These are phyloP conservation scores for Thelephora aurantiotincta DNA, from an alignment of 768 basidiomycete genomes.

Conservation along the genomic window DNA sequence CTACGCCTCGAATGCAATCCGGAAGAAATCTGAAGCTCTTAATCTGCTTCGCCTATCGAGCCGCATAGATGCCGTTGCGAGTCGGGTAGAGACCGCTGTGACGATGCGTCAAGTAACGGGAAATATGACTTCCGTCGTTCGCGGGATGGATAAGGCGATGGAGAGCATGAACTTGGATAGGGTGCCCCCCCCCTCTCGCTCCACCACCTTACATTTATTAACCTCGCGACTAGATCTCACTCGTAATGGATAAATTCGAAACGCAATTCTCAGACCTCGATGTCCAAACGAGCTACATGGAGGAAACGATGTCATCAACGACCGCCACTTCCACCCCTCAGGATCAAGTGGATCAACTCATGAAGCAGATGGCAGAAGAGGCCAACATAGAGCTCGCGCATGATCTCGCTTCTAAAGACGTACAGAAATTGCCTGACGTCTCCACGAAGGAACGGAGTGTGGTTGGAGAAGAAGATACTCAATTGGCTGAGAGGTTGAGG, in stretches of 20 bases:
- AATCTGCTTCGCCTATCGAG: slow-evolving; percentile 85
- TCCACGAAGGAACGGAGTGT: slow-evolving; percentile 28
- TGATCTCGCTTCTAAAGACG: slow-evolving; percentile 58
- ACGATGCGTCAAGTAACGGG: slow-evolving; percentile 96
- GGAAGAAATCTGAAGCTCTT: slow-evolving; percentile 91
- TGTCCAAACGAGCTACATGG: slow-evolving; percentile 97
- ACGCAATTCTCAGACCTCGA: slow-evolving; percentile 91
- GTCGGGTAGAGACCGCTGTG: slow-evolving; percentile 93
- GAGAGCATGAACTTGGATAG: slow-evolving; percentile 96
- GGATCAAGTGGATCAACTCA: slow-evolving; percentile 87
- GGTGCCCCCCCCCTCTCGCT: slow-evolving; percentile 31
- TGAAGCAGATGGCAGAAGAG: slow-evolving; percentile 94
- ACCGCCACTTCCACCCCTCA: slow-evolving; percentile 90
- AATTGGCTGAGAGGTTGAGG: slow-evolving; percentile 75
- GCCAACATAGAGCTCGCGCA: slow-evolving; percentile 93
- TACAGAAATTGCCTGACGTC: slow-evolving; percentile 45
- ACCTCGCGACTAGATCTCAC: slow-evolving; percentile 55
- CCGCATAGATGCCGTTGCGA: slow-evolving; percentile 92
- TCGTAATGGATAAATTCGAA: slow-evolving; percentile 99
- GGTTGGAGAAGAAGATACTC: slow-evolving; percentile 62
- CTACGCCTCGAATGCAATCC: slow-evolving; percentile 95
- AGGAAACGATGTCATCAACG: slow-evolving; percentile 87
- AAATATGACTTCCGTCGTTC: slow-evolving; percentile 92
- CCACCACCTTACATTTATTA: neutral
- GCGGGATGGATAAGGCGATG: slow-evolving; percentile 99